Evolutionary conservation across 2,329 filamentous ascomycete genomes (phyloP).

Genomic region (Pseudogymnoascus sp.): DNA sequence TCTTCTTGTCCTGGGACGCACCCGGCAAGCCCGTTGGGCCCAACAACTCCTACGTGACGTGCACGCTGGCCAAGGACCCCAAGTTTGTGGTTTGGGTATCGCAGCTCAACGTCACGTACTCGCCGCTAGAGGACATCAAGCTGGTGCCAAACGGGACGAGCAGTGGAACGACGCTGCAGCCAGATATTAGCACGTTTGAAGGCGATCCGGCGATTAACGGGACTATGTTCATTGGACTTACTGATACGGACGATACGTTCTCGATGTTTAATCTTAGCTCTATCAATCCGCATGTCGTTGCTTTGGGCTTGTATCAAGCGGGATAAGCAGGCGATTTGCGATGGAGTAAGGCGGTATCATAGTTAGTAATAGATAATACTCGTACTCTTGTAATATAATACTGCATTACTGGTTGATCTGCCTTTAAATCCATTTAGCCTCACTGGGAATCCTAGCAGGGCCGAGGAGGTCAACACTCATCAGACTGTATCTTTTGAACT

Average conservation of each 20-base stretch:
- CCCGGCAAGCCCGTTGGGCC: constrained; percentile 63
- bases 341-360: constrained; percentile 1
- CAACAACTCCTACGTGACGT: constrained; percentile 73
- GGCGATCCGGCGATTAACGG: constrained; percentile 60
- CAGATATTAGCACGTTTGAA: constrained; percentile 56
- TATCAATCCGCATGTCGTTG: constrained; percentile 69
- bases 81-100: constrained; percentile 66
- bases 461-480: neutral
- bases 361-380: constrained; percentile 1
- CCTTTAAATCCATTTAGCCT: neutral
- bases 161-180: constrained; percentile 54
- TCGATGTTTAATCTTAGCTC: constrained; percentile 68
- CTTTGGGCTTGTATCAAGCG: constrained; percentile 65
- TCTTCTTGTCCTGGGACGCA: constrained; percentile 64
- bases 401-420: neutral
- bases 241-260: constrained; percentile 56
- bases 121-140: constrained; percentile 46
- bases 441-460: neutral
- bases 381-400: neutral
- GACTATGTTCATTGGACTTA: constrained; percentile 72
- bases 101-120: constrained; percentile 69
- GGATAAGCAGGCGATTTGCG: constrained; percentile 41
- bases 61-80: constrained; percentile 48
- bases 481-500: neutral
- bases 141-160: constrained; percentile 23